phyloP scores from a whole-genome alignment of 495 filamentous ascomycete genomes.

The Lineolata rhizophorae region DNA sequence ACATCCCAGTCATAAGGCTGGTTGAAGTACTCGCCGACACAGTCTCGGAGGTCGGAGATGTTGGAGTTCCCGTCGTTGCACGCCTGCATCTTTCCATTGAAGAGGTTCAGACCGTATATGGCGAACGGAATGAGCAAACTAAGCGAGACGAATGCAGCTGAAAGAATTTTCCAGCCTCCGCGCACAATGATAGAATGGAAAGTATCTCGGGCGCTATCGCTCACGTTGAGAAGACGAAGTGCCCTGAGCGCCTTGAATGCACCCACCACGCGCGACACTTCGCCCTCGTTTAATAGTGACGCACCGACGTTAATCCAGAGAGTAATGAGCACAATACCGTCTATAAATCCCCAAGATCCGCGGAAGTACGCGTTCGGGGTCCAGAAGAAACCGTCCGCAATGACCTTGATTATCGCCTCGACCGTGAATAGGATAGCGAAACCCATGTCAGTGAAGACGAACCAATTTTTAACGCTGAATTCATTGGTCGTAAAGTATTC shows the following conservation, averaged over 20 bases:
- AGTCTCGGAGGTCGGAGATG: slow-evolving; percentile 41
- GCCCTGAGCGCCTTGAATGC: slow-evolving; percentile 98
- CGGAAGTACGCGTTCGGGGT: slow-evolving; percentile 95
- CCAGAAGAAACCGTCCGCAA: slow-evolving; percentile 93
- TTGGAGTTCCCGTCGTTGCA: slow-evolving; percentile 51
- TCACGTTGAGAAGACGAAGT: slow-evolving; percentile 78
- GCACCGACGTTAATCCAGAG: slow-evolving; percentile 91
- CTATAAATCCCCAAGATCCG: slow-evolving; percentile 92
- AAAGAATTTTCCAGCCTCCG: slow-evolving; percentile 76
- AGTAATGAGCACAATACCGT: slow-evolving; percentile 77
- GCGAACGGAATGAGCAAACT: slow-evolving; percentile 91
- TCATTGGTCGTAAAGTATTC: slow-evolving; percentile 42
- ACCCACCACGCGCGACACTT: slow-evolving; percentile 71
- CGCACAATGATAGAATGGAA: slow-evolving; percentile 93
- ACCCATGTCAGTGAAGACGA: slow-evolving; percentile 71
- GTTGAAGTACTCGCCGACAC: slow-evolving; percentile 60
- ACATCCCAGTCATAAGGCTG: slow-evolving; percentile 66
- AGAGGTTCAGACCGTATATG: slow-evolving; percentile 84
- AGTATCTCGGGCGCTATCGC: slow-evolving; percentile 83
- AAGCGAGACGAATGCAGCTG: slow-evolving; percentile 70
- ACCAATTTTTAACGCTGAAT: slow-evolving; percentile 56
- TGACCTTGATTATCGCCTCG: slow-evolving; percentile 79
- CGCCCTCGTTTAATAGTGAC: slow-evolving; percentile 52
- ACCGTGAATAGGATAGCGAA: slow-evolving; percentile 77
- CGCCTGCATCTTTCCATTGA: slow-evolving; percentile 52